Conservation (phyloP, 345 rosid genomes). For the Corchorus capsularis region DNA sequence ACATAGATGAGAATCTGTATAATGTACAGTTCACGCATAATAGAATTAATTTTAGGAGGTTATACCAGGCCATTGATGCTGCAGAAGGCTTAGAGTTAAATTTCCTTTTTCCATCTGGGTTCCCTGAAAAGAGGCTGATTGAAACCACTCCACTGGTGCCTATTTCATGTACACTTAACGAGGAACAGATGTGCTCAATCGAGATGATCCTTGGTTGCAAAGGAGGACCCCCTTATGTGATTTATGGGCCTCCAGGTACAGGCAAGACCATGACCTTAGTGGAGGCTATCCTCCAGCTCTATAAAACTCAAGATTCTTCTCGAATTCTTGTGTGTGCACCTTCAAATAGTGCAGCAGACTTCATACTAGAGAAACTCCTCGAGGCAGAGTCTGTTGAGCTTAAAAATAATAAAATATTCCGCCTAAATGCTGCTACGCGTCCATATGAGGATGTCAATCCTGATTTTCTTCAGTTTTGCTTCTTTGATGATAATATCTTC, state of each 20-base stretch:
- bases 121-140: slow-evolving; percentile 48
- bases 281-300: slow-evolving; percentile 83
- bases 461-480: slow-evolving; percentile 67
- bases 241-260: slow-evolving; percentile 96
- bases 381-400: slow-evolving; percentile 46
- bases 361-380: slow-evolving; percentile 67
- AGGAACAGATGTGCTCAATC: slow-evolving; percentile 72
- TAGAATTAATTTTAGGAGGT: slow-evolving; percentile 66
- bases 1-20: slow-evolving; percentile 53
- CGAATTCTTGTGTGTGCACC: slow-evolving; percentile 87
- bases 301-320: slow-evolving; percentile 36
- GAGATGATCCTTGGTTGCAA: slow-evolving; percentile 80
- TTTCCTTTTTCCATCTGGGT: slow-evolving; percentile 65
- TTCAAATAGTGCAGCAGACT: slow-evolving; percentile 93
- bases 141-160: slow-evolving; percentile 55
- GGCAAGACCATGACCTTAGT: slow-evolving; percentile 90
- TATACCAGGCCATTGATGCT: slow-evolving; percentile 74
- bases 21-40: slow-evolving; percentile 74
- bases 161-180: slow-evolving; percentile 58
- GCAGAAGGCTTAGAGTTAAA: slow-evolving; percentile 48
- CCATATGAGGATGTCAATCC: slow-evolving; percentile 65
- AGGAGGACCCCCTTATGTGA: slow-evolving; percentile 86
- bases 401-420: slow-evolving; percentile 61
- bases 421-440: slow-evolving; percentile 85
- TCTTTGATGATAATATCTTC: slow-evolving; percentile 63